Evolutionary conservation across 2,329 filamentous ascomycete genomes (phyloP), one percentile per base, ranked within the genome.

Genomic region (Penicillium occitanis): DNA sequence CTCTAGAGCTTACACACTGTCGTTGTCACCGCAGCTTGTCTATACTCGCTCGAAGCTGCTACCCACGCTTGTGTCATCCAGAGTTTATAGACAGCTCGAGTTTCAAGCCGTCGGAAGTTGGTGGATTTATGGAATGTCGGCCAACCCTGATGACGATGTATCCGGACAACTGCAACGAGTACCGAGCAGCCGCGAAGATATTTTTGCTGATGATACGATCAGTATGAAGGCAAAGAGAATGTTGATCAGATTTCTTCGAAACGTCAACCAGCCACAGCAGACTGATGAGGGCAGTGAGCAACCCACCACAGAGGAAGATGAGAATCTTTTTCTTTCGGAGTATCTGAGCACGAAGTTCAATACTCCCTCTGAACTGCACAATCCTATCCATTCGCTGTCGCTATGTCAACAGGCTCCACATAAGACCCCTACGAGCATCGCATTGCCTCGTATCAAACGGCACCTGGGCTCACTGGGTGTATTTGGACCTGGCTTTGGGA

Each of bases 61-160:
- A 5, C 86, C 88, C 8, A 86, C 89, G 72, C 86, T 98, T 17
- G 91, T 98, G n/a, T 92, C 93, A 1, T 97, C 94, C 6, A 90
- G 89, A 71, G 90, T 93, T 13, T 94, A 94, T 74, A 87, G 90
- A 25, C 93, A 97, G 79, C 86, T 99, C 57, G 94, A 98, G 75
- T 98, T 98, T 71, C 87, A 95, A 68, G 92, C 94, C 33, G 91
- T 98, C 30, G 94, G 94, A 30, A 94, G 91, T 65, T 98, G 94
- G 87, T 97, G 91, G 85, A 87, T 97, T 64, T 89, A 89, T 74
- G 71, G 71, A 46, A 72, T 71, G 22, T 69, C 71, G 17, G 59
- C 74, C 4, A n/a, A 44, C n/a, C 7, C 58, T 8, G 40, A 35
- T 33, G n/a, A 33, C n/a, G 53, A 58, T 40, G 44, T 73, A 71